These are phyloP conservation scores for Isabelozyma heimii DNA, from an alignment of 805 yeast genomes.

Conservation along the genomic window DNA sequence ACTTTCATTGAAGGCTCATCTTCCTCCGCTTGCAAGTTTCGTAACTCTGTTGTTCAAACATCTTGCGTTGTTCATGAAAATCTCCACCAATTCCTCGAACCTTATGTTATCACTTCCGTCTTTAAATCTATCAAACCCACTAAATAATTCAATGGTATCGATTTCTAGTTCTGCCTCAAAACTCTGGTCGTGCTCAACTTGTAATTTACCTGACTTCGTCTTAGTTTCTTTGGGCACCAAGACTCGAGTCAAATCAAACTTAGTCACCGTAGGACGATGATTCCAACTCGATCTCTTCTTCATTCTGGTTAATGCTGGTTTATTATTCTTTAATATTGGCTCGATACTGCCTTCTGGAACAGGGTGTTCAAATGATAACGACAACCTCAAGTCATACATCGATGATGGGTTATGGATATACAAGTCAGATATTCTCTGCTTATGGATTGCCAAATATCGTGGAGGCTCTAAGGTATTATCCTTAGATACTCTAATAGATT, in stretches of 20 bases:
- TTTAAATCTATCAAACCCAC: slow-evolving; percentile 39
- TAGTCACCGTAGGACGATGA: slow-evolving; percentile 72
- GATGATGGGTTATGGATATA: slow-evolving; percentile 73
- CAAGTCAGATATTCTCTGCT: slow-evolving; percentile 70
- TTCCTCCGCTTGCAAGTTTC: slow-evolving; percentile 24
- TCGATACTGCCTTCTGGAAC: slow-evolving; percentile 56
- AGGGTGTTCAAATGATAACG: slow-evolving; percentile 77
- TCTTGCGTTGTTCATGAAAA: slow-evolving; percentile 43
- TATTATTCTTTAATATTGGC: slow-evolving; percentile 46
- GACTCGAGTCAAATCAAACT: slow-evolving; percentile 71
- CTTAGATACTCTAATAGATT: slow-evolving; percentile 61
- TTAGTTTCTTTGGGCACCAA: slow-evolving; percentile 32
- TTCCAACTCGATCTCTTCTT: slow-evolving; percentile 72
- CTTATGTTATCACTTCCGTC: slow-evolving; percentile 36
- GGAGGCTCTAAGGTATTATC: slow-evolving; percentile 61
- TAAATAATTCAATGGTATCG: slow-evolving; percentile 36
- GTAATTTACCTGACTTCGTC: slow-evolving; percentile 35
- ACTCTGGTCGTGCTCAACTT: slow-evolving; percentile 31
- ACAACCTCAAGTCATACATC: slow-evolving; percentile 71
- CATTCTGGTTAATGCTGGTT: slow-evolving; percentile 57
- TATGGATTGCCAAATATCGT: slow-evolving; percentile 69
- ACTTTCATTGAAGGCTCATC: background rate
- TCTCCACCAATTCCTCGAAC: slow-evolving; percentile 45
- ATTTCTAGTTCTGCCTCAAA: slow-evolving; percentile 42
- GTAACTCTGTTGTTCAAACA: slow-evolving; percentile 44